A percentile compares a stretch with the other conserved stretches of the same genome.
Evolutionary conservation across 768 basidiomycete genomes (phyloP).

Genomic region (Tricholoma furcatifolium): DNA sequence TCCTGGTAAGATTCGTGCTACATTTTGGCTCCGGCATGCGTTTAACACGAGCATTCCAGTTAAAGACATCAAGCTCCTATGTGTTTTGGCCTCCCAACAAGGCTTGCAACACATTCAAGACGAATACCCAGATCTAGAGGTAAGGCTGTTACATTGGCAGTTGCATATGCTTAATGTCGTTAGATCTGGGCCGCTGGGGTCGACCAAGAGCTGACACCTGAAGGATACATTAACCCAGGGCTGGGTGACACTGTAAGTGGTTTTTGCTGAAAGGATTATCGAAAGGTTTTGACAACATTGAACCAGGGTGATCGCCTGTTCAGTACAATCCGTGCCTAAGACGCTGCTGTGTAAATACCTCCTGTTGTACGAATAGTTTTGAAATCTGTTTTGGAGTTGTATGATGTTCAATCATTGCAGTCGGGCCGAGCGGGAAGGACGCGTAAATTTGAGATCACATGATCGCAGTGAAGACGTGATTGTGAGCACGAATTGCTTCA

Average conservation of each 20-base stretch:
- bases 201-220: slow-evolving; percentile 65
- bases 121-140: slow-evolving; percentile 81
- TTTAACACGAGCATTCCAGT: slow-evolving; percentile 34
- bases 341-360: not conserved
- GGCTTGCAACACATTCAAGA: slow-evolving; percentile 67
- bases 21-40: not conserved
- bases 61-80: slow-evolving; percentile 76
- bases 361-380: not conserved
- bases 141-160: slow-evolving; percentile 22
- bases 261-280: not conserved
- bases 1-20: slow-evolving; percentile 42
- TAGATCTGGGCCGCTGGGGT: slow-evolving; percentile 89
- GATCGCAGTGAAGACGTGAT: slow-evolving; percentile 39
- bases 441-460: slow-evolving; percentile 6
- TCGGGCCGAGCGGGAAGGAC: not conserved
- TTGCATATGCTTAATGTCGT: not conserved
- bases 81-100: slow-evolving; percentile 73
- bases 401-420: too few species aligned
- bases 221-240: slow-evolving; percentile 87
- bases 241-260: slow-evolving; percentile 82
- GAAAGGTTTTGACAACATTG: not conserved
- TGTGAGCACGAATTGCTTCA: slow-evolving; percentile 39
- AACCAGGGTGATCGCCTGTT: slow-evolving; percentile 84
- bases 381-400: too few species aligned
- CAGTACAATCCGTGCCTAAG: slow-evolving; percentile 57